Evolutionary conservation across 352 stramenopile genomes (phyloP).

Genomic region (Pythium inflatum): DNA sequence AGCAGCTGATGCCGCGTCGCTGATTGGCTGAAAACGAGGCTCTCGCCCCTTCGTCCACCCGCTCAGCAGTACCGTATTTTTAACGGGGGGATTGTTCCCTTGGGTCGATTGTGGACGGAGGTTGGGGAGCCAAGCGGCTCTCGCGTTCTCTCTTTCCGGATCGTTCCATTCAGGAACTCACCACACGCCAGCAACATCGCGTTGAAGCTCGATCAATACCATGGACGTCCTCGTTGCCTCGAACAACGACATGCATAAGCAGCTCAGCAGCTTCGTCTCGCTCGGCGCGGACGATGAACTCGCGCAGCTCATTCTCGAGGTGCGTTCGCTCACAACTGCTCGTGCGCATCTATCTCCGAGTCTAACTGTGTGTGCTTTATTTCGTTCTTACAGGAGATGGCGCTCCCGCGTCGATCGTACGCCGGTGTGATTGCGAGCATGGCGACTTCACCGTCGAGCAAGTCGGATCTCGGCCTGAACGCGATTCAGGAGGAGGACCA

Average conservation of each 20-base stretch:
- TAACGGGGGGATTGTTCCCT: conserved; percentile 1
- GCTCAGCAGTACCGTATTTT: conserved; percentile 26
- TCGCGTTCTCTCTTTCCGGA: not conserved
- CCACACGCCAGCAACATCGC: conserved; percentile 1
- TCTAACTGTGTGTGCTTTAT: no score
- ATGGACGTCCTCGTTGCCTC: conserved; percentile 25
- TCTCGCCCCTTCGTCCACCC: conserved; percentile 29
- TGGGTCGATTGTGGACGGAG: conserved; percentile 22
- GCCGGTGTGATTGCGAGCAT: conserved; percentile 63
- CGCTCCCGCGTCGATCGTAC: conserved; percentile 61
- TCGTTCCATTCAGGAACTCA: conserved; percentile 28
- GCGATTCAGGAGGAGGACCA: conserved; percentile 74
- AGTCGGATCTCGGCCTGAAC: conserved; percentile 62
- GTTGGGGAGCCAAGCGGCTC: not conserved
- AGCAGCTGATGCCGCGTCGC: not conserved
- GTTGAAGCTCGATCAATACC: not conserved
- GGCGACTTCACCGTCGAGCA: conserved; percentile 58
- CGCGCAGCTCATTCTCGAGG: conserved; percentile 77
- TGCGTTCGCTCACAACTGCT: conserved; percentile 36
- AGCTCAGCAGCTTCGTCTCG: conserved; percentile 78
- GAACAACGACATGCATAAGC: conserved; percentile 51
- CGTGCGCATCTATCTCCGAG: no score
- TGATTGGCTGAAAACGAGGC: conserved; percentile 23
- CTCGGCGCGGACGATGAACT: conserved; percentile 73
- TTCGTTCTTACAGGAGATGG: conserved; percentile 52